Evolutionary conservation across 768 basidiomycete genomes (phyloP).

Genomic region (Calvatia gigantea): DNA sequence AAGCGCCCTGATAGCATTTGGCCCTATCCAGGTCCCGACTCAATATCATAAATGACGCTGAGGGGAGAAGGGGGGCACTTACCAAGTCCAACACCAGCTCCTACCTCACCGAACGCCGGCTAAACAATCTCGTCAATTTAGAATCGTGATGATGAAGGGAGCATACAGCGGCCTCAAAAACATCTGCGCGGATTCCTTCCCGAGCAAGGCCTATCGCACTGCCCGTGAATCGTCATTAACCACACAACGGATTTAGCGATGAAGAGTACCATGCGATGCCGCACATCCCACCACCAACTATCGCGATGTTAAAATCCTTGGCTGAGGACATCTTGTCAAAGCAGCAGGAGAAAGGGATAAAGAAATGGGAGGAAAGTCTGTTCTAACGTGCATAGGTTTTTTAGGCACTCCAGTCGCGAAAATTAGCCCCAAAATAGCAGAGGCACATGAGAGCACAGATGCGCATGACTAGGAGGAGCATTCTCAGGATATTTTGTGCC

Average conservation of each 20-base stretch:
- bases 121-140: constrained; percentile 16
- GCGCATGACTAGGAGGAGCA: too few species aligned
- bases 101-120: constrained; percentile 48
- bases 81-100: constrained; percentile 55
- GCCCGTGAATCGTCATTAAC: not conserved
- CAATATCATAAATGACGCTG: not conserved
- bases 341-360: not conserved
- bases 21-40: constrained; percentile 27
- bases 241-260: not conserved
- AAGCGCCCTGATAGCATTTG: constrained; percentile 46
- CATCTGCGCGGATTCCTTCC: constrained; percentile 39
- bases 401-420: too few species aligned
- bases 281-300: constrained; percentile 55
- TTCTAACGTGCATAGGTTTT: too few species aligned
- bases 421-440: too few species aligned
- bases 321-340: constrained; percentile 7
- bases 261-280: constrained; percentile 38
- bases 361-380: not conserved
- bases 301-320: constrained; percentile 46
- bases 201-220: constrained; percentile 40
- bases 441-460: too few species aligned
- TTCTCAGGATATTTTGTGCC: too few species aligned
- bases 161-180: constrained; percentile 52
- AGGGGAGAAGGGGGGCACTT: constrained; percentile 4
- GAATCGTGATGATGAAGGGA: not conserved